These are phyloP conservation scores for Emergomyces orientalis DNA, from an alignment of 2,329 filamentous ascomycete genomes.

Conservation along the genomic window DNA sequence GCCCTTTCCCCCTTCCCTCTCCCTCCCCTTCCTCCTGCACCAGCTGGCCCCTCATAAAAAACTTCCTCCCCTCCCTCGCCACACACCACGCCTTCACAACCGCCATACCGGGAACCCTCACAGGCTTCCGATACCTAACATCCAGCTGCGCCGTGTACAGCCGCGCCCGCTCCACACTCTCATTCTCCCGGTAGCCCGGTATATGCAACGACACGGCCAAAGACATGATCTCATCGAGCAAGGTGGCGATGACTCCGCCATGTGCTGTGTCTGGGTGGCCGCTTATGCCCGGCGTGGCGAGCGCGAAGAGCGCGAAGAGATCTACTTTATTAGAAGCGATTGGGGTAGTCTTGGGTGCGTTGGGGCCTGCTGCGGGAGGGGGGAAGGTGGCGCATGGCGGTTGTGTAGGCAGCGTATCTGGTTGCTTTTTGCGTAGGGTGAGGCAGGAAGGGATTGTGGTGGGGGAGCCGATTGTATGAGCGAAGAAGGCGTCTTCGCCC, in stretches of 20 bases:
- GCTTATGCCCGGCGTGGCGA: conserved; percentile 29
- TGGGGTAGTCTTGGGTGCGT: neutral
- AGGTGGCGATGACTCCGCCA: conserved; percentile 33
- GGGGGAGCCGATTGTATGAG: conserved; percentile 30
- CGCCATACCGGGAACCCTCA: conserved; percentile 29
- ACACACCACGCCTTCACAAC: conserved; percentile 31
- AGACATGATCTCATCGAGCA: conserved; percentile 40
- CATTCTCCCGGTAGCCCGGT: conserved; percentile 12
- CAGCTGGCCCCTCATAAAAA: conserved; percentile 33
- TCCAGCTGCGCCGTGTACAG: conserved; percentile 36
- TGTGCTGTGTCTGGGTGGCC: conserved; percentile 34
- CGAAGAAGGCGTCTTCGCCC: conserved; percentile 38
- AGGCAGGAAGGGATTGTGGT: conserved; percentile 35
- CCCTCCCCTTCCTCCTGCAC: conserved; percentile 28
- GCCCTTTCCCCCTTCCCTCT: conserved; percentile 16
- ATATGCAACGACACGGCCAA: conserved; percentile 29
- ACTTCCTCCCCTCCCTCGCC: conserved; percentile 31
- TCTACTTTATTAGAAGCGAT: conserved; percentile 16
- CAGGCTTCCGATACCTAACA: conserved; percentile 32
- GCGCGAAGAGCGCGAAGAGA: conserved; percentile 29
- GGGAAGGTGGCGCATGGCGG: conserved; percentile 17
- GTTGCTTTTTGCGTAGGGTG: conserved; percentile 25
- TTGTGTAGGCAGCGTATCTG: conserved; percentile 16
- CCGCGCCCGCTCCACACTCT: conserved; percentile 22
- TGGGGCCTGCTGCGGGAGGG: conserved; percentile 14